These are phyloP conservation scores for Vitis hybrid DNA, from an alignment of 177 flowering plant species.

Conservation along the genomic window DNA sequence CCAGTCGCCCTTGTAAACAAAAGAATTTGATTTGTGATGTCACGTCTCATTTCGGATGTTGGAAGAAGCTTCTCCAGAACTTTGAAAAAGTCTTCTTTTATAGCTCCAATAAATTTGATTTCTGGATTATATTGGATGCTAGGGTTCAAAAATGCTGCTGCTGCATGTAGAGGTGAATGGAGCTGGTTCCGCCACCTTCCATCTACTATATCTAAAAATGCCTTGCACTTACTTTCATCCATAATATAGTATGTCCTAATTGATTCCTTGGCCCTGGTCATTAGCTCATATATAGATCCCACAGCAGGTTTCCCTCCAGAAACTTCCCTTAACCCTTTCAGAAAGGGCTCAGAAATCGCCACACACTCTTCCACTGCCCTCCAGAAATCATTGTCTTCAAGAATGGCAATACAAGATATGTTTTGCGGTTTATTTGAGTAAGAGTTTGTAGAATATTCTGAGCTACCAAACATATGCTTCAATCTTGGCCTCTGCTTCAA, in stretches of 20 bases:
- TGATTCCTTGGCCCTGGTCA: constrained; percentile 86
- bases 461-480: constrained; percentile 70
- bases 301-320: constrained; percentile 75
- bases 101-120: constrained; percentile 52
- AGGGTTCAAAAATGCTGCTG: constrained; percentile 87
- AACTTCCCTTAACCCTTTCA: constrained; percentile 77
- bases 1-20: constrained; percentile 67
- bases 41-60: constrained; percentile 66
- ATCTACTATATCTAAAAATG: constrained; percentile 74
- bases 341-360: constrained; percentile 77
- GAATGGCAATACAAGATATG: constrained; percentile 46
- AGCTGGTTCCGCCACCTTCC: constrained; percentile 77
- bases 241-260: constrained; percentile 84
- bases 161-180: constrained; percentile 83
- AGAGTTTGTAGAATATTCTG: constrained; percentile 53
- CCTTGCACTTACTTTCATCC: constrained; percentile 88
- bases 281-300: constrained; percentile 69
- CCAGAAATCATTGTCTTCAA: constrained; percentile 83
- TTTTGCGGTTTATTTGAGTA: constrained; percentile 58
- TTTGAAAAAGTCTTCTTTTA: constrained; percentile 67
- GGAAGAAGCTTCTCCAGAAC: constrained; percentile 78
- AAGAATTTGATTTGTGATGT: constrained; percentile 73
- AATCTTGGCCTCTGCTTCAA: constrained; percentile 60
- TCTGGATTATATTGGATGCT: constrained; percentile 84
- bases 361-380: constrained; percentile 77